These are phyloP conservation scores for Fusarium temperatum DNA, from an alignment of 2,329 filamentous ascomycete genomes.

Conservation along the genomic window DNA sequence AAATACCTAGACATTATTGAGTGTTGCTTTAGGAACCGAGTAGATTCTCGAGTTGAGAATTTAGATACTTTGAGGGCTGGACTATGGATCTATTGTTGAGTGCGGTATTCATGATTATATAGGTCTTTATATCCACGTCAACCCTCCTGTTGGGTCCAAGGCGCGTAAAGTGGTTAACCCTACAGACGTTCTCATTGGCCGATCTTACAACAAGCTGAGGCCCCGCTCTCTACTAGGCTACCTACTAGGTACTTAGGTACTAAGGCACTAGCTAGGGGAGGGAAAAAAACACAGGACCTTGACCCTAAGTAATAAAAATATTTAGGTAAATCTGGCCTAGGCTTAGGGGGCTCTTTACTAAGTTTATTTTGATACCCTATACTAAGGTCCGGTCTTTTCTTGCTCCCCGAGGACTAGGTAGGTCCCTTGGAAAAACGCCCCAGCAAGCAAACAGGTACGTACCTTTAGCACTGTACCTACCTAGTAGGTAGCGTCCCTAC, in stretches of 20 bases:
- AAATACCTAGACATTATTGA: background rate
- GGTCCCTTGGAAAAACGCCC: background rate
- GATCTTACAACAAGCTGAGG: background rate
- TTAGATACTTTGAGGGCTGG: background rate
- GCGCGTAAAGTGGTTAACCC: background rate
- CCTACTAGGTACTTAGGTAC: background rate
- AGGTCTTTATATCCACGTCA: background rate
- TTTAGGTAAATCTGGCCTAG: too few species aligned
- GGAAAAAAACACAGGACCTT: too few species aligned
- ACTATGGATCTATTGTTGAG: background rate
- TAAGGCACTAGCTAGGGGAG: too few species aligned
- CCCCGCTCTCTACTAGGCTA: background rate
- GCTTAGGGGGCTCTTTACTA: too few species aligned
- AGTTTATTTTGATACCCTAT: too few species aligned
- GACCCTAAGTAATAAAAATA: too few species aligned
- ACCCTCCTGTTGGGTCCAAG: background rate
- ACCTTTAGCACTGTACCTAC: conserved; percentile 14
- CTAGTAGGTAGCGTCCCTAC: background rate
- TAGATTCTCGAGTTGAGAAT: background rate
- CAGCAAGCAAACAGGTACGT: conserved; percentile 14
- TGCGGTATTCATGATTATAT: background rate
- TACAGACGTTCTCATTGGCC: background rate
- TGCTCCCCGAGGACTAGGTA: too few species aligned
- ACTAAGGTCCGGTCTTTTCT: too few species aligned
- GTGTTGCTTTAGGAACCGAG: background rate